Evolutionary conservation across 2,329 filamentous ascomycete genomes (phyloP), one percentile per base, ranked within the genome.

Genomic region (Monilinia fructicola): DNA sequence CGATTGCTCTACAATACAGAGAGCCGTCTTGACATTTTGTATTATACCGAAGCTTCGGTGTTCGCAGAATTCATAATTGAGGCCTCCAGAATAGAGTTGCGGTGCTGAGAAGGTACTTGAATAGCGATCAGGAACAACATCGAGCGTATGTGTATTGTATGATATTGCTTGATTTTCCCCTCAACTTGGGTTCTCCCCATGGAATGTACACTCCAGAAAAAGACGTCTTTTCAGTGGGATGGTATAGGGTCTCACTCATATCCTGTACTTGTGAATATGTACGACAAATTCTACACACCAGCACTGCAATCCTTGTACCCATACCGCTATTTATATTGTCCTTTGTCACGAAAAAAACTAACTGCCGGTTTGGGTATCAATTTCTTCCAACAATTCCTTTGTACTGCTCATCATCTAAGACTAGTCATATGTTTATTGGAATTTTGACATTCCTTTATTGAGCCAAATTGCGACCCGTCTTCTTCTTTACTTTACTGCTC

Each of bases 301-400:
- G 9, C 18, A 31, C 18, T 14, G 3, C 1, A 5, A 1, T 56
- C 18, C 9, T 14, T 26, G 35, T 23, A 14, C n/a, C 26, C 38
- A 50, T 60, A 38, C 28, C 50, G 28, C 38, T 26, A 38, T 50
- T 10, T 9, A 21, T 14, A 21, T 21, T 18, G 16, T 26, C 14
- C 58, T 50, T 60, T 60, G n/a, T 60, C 4, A 60, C 6, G 3
- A 31, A 4, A 11, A 11, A 38, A 16, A 4, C 7, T 3, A 31
- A 38, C 28, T 50, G 44, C 58, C 44, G 44, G 44, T 50, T 60
- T 50, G 50, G 58, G 58, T 23, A 60, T 48, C 9, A 6, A 23
- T 23, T 10, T 9, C 35, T 38, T 50, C 2, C 14, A 60, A 60
- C 58, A 60, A 60, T 60, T 60, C 58, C 44, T 60, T 60, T 60